Evolutionary conservation across 768 basidiomycete genomes (phyloP).

Genomic region (Rhizopogon salebrosus): DNA sequence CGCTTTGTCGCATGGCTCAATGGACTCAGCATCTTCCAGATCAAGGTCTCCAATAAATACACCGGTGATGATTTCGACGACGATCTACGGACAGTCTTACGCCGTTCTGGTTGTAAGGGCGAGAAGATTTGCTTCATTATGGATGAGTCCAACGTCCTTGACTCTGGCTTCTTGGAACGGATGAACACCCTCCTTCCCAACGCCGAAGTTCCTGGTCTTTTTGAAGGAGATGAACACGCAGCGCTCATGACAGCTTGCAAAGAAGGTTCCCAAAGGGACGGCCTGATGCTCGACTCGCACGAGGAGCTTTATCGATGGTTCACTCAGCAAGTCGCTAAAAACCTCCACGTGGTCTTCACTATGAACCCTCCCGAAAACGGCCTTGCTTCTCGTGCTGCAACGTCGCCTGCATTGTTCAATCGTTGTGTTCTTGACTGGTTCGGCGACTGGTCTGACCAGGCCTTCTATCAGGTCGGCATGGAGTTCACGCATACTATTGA

Average conservation of each 20-base stretch:
- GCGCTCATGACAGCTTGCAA: conserved; percentile 99
- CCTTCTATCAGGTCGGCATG: conserved; percentile 95
- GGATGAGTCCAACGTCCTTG: conserved; percentile 99
- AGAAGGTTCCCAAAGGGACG: conserved; percentile 98
- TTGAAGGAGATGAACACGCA: conserved; percentile 98
- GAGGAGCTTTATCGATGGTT: conserved; percentile 99
- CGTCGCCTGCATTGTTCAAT: conserved; percentile 97
- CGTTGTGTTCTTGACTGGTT: conserved; percentile 99
- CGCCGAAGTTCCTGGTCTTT: conserved; percentile 99
- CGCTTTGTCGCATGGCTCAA: conserved; percentile 99
- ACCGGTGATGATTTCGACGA: conserved; percentile 99
- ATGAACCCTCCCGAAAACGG: conserved; percentile 99
- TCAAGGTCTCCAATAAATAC: conserved; percentile 99
- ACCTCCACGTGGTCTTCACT: conserved; percentile 97
- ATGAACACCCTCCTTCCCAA: conserved; percentile 99
- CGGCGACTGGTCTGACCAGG: conserved; percentile 98
- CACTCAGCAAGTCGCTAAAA: conserved; percentile 96
- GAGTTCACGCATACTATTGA: conserved; percentile 95
- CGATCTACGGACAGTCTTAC: conserved; percentile 90
- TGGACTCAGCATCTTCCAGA: conserved; percentile 97
- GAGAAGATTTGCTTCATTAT: conserved; percentile 99
- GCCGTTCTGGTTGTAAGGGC: conserved; percentile 94
- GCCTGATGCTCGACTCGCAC: conserved; percentile 95
- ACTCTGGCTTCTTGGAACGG: conserved; percentile 98
- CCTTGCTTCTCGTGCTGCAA: conserved; percentile 91